Evolutionary conservation across 139 green algal genomes (phyloP), one percentile per base, ranked within the genome.

Genomic region (Coelastrella sp.): DNA sequence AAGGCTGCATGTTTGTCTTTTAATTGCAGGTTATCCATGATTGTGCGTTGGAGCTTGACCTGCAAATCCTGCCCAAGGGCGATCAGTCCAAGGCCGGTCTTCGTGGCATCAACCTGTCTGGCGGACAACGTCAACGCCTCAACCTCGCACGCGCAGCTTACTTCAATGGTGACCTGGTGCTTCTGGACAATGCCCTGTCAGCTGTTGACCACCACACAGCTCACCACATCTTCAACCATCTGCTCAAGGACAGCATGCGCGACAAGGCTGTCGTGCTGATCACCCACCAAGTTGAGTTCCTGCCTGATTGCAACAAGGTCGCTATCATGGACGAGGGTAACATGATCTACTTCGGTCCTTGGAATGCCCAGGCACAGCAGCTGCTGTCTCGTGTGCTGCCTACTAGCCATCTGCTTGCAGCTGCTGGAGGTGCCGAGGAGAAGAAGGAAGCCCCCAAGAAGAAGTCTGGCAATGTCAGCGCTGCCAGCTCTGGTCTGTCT

Each of bases 301-400:
- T 93, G 82, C 85, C 85, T 23, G 75, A 82, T 48, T 93, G 90
- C 43, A 84, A 93, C 81, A 90, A 89, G 57, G 89, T 93, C 0
- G 80, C 83, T 53, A 90, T 93, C 84, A 92, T 93, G 88, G 88
- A 93, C 57, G 74, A 87, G 19, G 88, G 90, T 60, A 85, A 86
- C 57, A 81, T 85, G 67, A 72, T 87, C 53, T 94, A 94, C 87
- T 94, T 94, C 72, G 91, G 91, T 40, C 89, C 87, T 83, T 94
- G 87, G 87, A 90, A 87, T 66, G 30, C 43, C 4, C 76, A 67
- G 8, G 89, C 89, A 17, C 84, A 86, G 59, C 23, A 89, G 59
- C 76, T 91, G 66, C 89, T 92, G 71, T 86, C 71, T 82, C 75
- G 72, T 67, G 85, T 90, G 34, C 89, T 92, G 41, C 89, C 89